Evolutionary conservation across 2,329 filamentous ascomycete species (phyloP), one percentile per base, ranked within the genome.

Genomic region (Harringtonia aguacate): DNA sequence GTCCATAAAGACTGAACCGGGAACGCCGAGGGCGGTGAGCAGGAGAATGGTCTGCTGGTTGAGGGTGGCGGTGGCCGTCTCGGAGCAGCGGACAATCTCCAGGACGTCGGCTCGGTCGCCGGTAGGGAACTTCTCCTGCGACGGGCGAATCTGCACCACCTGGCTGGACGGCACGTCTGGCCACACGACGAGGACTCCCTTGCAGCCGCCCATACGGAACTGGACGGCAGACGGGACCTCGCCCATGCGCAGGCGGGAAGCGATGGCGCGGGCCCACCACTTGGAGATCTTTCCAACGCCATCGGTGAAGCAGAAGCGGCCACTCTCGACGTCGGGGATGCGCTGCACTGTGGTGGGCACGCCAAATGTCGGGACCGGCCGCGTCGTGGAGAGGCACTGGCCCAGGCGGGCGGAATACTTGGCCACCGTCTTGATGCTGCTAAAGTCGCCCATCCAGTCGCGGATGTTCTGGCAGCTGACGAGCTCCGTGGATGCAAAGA

Each of bases 371-470:
- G 69, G 71, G 35, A 94, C 79, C 12, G 84, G 79, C 47, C 85
- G 70, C 1, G 92, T 98, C 0, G 90, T 95, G 0, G 92, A 95
- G 58, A 98, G 95, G 58, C 89, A 95, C 61, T 97, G 92, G 0
- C 92, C 92, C 17, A 97, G 68, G 24, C 92, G 77, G 24, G 92
- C 87, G 39, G 87, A 85, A 58, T 89, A 86, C 56, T 94, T 95
- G 27, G 90, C 89, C n/a, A 94, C 75, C 22, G 84, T 75, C 44
- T 73, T 77, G 60, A 95, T 95, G 49, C 87, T 76, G 14, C 70
- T 71, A 54, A 98, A 94, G 14, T 83, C 67, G 0, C 92, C 92
- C 83, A 97, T 94, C 77, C 84, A 89, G 28, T 69, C 61, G 5
- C 90, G 82, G 46, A 98, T 95, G 40, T 81, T 71, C 17, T 83